Evolutionary conservation across 192 early-diverging fungal species (phyloP), one percentile per base, ranked within the genome.

Genomic region (Funneliformis geosporum): DNA sequence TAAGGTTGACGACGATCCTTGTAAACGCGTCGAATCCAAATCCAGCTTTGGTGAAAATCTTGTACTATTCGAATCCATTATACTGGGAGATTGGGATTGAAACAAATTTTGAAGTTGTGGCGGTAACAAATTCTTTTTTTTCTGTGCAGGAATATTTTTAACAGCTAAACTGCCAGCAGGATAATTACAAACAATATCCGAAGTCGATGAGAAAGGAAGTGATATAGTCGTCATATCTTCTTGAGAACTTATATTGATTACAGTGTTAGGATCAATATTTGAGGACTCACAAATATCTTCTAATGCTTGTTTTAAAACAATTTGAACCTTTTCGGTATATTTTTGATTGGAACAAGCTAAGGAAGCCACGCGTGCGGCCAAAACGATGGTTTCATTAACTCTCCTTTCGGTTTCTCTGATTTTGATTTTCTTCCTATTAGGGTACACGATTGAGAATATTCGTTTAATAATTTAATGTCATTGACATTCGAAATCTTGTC

Each of bases 311-410:
- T 75, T 25, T 12, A 75, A 39, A 38, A 60, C 55, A 21, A 8
- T 21, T 27, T 60, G 46, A 60, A 75, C 73, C 60, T 75, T 60
- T 23, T 75, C 28, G 5, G 84, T 70, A 76, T 81, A 83, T 65
- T 83, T 82, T 46, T 84, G 77, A 50, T 79, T 81, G 7, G 82
- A 82, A 75, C 82, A 82, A 5, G 80, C 83, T 8, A 86, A 68
- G 47, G 83, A 71, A 44, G 85, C 85, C 12, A 90, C 77, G 18
- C 84, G 84, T 8, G 89, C 85, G 21, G 89, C 87, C 5, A 85
- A 59, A 8, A 83, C 66, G 71, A 87, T 85, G 14, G 85, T 82
- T 11, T 81, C 79, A 47, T 80, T 80, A 14, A 88, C 85, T 6
- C 87, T 81, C 12, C 68, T 83, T 25, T 85, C 85, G 8, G 86